A percentile compares a stretch with the other conserved stretches of the same genome.
These are phyloP conservation scores for Neoboletus magnificus DNA, from an alignment of 768 basidiomycete species.

Conservation along the genomic window DNA sequence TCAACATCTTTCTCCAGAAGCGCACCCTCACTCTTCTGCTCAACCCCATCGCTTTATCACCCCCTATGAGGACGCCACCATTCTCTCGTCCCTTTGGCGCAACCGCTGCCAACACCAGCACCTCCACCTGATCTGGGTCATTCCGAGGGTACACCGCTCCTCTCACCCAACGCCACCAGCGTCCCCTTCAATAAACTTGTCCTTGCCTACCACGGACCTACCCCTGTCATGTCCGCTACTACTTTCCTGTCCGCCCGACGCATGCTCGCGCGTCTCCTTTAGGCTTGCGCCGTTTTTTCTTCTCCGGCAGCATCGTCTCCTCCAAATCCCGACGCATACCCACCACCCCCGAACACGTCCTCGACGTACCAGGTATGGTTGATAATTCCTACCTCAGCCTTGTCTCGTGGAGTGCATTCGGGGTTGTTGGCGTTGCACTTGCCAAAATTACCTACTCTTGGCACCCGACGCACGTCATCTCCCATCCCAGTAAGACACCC, in stretches of 20 bases:
- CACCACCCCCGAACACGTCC: too few relatives aligned
- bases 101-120: slow-evolving; percentile 32
- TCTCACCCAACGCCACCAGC: slow-evolving; percentile 69
- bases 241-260: slow-evolving; percentile 72
- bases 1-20: slow-evolving; percentile 60
- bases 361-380: slow-evolving; percentile 89
- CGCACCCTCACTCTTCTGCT: slow-evolving; percentile 37
- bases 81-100: slow-evolving; percentile 58
- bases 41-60: slow-evolving; percentile 73
- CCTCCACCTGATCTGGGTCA: slow-evolving; percentile 47
- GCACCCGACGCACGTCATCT: slow-evolving; percentile 78
- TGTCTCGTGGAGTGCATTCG: slow-evolving; percentile 84
- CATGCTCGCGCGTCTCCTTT: slow-evolving; percentile 71
- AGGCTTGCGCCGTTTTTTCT: slow-evolving; percentile 60
- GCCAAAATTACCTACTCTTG: slow-evolving; percentile 91
- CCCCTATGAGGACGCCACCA: slow-evolving; percentile 47
- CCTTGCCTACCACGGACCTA: slow-evolving; percentile 84
- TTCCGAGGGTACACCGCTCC: slow-evolving; percentile 80
- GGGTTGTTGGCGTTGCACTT: slow-evolving; percentile 89
- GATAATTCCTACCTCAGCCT: slow-evolving; percentile 98
- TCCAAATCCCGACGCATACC: slow-evolving; percentile 80
- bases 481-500: slow-evolving; percentile 68
- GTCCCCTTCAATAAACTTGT: slow-evolving; percentile 77
- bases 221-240: slow-evolving; percentile 74
- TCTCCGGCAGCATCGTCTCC: slow-evolving; percentile 54